These are phyloP conservation scores for Catunica adiposa DNA, from an alignment of 2,329 filamentous ascomycete genomes.

Conservation along the genomic window DNA sequence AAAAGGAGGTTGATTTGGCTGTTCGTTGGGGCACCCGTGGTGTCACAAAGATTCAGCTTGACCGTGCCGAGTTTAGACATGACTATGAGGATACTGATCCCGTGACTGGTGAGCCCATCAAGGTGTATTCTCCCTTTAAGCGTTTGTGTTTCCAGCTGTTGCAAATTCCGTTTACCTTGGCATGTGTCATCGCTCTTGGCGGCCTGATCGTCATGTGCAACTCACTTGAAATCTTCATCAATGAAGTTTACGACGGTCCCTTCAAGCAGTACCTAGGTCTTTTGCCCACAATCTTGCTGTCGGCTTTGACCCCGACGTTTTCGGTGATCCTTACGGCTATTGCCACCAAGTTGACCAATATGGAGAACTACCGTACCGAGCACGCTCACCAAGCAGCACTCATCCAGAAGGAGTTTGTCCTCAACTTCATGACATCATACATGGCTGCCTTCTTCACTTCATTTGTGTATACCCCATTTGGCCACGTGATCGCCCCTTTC, in stretches of 20 bases:
- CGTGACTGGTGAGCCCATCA: slow-evolving; percentile 62
- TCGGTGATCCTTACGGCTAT: slow-evolving; percentile 58
- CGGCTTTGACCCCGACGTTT: slow-evolving; percentile 61
- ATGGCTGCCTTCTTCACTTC: slow-evolving; percentile 82
- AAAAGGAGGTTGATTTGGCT: slow-evolving; percentile 72
- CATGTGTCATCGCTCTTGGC: slow-evolving; percentile 56
- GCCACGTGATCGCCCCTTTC: slow-evolving; percentile 65
- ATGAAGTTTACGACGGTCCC: slow-evolving; percentile 79
- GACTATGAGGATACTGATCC: slow-evolving; percentile 64
- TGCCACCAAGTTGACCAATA: slow-evolving; percentile 60
- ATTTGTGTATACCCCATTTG: slow-evolving; percentile 90
- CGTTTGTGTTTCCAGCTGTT: slow-evolving; percentile 62
- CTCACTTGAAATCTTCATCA: slow-evolving; percentile 87
- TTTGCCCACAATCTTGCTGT: slow-evolving; percentile 76
- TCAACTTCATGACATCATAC: slow-evolving; percentile 95
- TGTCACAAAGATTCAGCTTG: slow-evolving; percentile 65
- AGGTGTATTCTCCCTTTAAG: slow-evolving; percentile 60
- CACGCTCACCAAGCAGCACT: slow-evolving; percentile 69
- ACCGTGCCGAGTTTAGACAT: slow-evolving; percentile 60
- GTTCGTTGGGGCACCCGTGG: slow-evolving; percentile 80
- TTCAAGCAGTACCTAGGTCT: slow-evolving; percentile 75
- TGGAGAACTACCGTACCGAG: slow-evolving; percentile 85
- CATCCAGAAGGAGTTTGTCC: slow-evolving; percentile 82
- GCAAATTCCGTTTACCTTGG: slow-evolving; percentile 69
- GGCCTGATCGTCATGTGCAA: slow-evolving; percentile 75